Percentiles rank a stretch among this genome's conserved stretches.
Conservation (phyloP, 1,139 yeast species). For the Taphrina betulina region DNA sequence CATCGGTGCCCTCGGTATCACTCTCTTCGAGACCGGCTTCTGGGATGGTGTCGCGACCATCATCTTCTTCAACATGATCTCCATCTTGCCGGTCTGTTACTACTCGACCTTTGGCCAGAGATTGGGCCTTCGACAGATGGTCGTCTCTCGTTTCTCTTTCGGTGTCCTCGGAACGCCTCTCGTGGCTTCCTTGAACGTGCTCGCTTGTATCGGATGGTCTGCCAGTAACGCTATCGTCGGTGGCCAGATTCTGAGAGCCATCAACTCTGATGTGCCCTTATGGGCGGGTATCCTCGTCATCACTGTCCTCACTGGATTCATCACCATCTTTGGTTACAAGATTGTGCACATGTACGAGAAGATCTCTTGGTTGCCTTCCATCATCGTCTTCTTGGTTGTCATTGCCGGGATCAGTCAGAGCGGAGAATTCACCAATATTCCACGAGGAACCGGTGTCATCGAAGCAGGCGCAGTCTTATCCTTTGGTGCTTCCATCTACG, state of each 20-base stretch:
- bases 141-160: slow-evolving; percentile 70
- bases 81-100: slow-evolving; percentile 76
- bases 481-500: slow-evolving; percentile 81
- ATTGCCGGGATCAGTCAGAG: slow-evolving; percentile 73
- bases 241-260: slow-evolving; percentile 77
- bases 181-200: slow-evolving; percentile 70
- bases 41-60: slow-evolving; percentile 64
- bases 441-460: slow-evolving; percentile 48
- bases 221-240: slow-evolving; percentile 88
- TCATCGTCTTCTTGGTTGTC: slow-evolving; percentile 67
- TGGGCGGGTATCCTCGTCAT: slow-evolving; percentile 83
- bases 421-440: slow-evolving; percentile 56
- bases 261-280: slow-evolving; percentile 71
- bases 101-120: slow-evolving; percentile 81
- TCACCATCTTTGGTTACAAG: slow-evolving; percentile 83
- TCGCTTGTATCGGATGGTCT: slow-evolving; percentile 96
- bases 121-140: slow-evolving; percentile 86
- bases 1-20: slow-evolving; percentile 74
- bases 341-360: slow-evolving; percentile 79
- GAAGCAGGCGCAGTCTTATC: slow-evolving; percentile 76
- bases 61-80: slow-evolving; percentile 70
- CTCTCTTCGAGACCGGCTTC: slow-evolving; percentile 54
- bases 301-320: slow-evolving; percentile 65
- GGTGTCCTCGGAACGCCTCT: slow-evolving; percentile 76
- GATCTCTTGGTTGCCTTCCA: slow-evolving; percentile 85